Percentiles rank a stretch among this genome's conserved stretches.
Evolutionary conservation across 164 flowering plant genomes (phyloP).

Genomic region (Vitis cinerea): DNA sequence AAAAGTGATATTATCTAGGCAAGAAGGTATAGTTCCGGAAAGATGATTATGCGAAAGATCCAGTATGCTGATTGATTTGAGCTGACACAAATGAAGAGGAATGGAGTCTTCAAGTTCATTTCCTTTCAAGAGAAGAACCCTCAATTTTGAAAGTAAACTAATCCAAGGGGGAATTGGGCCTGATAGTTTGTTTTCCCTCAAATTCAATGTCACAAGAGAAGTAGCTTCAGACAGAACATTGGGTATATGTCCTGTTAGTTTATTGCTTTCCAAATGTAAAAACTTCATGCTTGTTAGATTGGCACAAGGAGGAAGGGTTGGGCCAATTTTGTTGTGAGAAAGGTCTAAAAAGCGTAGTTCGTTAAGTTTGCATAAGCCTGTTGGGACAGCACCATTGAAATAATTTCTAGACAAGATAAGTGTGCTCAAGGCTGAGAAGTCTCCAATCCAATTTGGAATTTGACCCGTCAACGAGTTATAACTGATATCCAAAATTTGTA

Average conservation of each 20-base stretch:
- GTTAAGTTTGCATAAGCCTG: not conserved
- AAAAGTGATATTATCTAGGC: slow-evolving; percentile 7
- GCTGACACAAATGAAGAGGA: not conserved
- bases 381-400: not conserved
- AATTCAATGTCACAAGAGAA: slow-evolving; percentile 6
- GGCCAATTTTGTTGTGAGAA: slow-evolving; percentile 3
- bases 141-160: not conserved
- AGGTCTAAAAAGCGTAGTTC: not conserved
- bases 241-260: slow-evolving; percentile 4
- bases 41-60: slow-evolving; percentile 6
- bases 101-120: not conserved
- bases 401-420: not conserved
- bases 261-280: not conserved
- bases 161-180: not conserved
- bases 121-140: not conserved
- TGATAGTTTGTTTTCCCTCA: slow-evolving; percentile 1
- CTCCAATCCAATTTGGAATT: slow-evolving; percentile 15
- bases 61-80: not conserved
- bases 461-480: not conserved
- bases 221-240: not conserved
- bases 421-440: not conserved
- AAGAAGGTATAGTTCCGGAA: slow-evolving; percentile 17
- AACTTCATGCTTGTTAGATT: too few relatives aligned
- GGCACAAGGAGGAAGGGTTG: not conserved
- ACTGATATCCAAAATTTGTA: not conserved